These are phyloP conservation scores for Alternaria sp. DNA, from an alignment of 2,329 filamentous ascomycete species.

Conservation along the genomic window DNA sequence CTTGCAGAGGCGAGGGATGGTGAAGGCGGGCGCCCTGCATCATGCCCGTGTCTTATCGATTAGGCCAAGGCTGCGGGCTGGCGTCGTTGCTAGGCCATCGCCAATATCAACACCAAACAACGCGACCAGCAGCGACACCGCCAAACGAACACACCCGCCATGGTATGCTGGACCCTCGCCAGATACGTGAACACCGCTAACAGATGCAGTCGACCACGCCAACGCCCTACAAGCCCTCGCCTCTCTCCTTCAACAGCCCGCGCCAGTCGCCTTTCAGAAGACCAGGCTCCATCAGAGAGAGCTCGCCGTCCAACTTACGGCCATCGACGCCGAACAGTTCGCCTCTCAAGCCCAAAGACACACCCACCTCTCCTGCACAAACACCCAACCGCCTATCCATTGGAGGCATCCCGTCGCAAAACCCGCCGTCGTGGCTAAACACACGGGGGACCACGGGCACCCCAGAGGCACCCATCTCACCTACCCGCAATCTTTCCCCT, in stretches of 20 bases:
- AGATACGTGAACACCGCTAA: background rate
- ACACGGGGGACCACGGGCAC: slow-evolving; percentile 41
- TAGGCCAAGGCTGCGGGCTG: background rate
- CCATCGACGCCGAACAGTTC: slow-evolving; percentile 54
- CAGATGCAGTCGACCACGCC: slow-evolving; percentile 44
- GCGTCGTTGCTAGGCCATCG: slow-evolving; percentile 12
- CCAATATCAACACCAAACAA: slow-evolving; percentile 15
- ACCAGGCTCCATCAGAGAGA: slow-evolving; percentile 51
- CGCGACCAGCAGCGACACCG: slow-evolving; percentile 6
- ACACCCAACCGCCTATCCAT: slow-evolving; percentile 45
- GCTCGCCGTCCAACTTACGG: slow-evolving; percentile 52
- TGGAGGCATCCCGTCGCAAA: slow-evolving; percentile 46
- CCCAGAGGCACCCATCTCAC: slow-evolving; percentile 44
- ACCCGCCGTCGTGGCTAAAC: slow-evolving; percentile 49
- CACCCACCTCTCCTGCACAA: slow-evolving; percentile 40
- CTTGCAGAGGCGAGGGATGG: slow-evolving; percentile 1
- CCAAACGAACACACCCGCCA: slow-evolving; percentile 3
- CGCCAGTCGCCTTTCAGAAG: slow-evolving; percentile 58
- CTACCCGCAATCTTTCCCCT: slow-evolving; percentile 39
- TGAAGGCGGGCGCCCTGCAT: slow-evolving; percentile 8
- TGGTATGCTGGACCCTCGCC: slow-evolving; percentile 10
- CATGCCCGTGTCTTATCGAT: slow-evolving; percentile 14
- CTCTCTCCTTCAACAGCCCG: slow-evolving; percentile 56
- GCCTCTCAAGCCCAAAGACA: slow-evolving; percentile 50
- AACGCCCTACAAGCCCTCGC: slow-evolving; percentile 53